Evolutionary conservation across 1,284 basidiomycete species (phyloP).

Genomic region (Irpex sp.): DNA sequence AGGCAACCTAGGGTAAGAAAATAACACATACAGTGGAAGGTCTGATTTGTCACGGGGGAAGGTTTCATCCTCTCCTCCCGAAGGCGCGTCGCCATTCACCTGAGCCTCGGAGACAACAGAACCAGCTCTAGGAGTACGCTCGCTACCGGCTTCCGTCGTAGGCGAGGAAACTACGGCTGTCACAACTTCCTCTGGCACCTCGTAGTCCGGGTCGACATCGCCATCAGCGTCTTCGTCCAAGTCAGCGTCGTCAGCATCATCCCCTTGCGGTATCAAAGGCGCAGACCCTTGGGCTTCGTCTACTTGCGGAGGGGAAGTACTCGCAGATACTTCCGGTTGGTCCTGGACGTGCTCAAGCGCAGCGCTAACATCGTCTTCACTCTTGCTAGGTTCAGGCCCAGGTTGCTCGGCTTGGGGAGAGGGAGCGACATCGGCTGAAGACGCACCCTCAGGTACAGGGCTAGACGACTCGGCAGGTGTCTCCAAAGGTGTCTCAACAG

Average conservation of each 20-base stretch:
- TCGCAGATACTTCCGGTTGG: too few species aligned
- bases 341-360: neutral
- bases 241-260: constrained; percentile 7
- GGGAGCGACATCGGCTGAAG: neutral
- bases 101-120: neutral
- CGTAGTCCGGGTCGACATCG: constrained; percentile 23
- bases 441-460: neutral
- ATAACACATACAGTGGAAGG: neutral
- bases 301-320: neutral
- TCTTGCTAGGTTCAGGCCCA: neutral
- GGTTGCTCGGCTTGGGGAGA: neutral
- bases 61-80: neutral
- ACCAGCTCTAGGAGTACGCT: too few species aligned
- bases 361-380: neutral
- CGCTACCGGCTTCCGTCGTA: neutral
- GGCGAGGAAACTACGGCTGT: neutral
- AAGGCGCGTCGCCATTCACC: neutral
- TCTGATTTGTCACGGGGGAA: neutral
- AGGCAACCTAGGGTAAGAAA: neutral
- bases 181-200: neutral
- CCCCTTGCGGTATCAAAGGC: neutral
- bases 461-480: neutral
- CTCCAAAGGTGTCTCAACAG: neutral
- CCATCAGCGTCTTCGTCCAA: constrained; percentile 14
- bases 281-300: neutral